Conservation (phyloP, 768 basidiomycete genomes). For the Ephemerocybe angulata region DNA sequence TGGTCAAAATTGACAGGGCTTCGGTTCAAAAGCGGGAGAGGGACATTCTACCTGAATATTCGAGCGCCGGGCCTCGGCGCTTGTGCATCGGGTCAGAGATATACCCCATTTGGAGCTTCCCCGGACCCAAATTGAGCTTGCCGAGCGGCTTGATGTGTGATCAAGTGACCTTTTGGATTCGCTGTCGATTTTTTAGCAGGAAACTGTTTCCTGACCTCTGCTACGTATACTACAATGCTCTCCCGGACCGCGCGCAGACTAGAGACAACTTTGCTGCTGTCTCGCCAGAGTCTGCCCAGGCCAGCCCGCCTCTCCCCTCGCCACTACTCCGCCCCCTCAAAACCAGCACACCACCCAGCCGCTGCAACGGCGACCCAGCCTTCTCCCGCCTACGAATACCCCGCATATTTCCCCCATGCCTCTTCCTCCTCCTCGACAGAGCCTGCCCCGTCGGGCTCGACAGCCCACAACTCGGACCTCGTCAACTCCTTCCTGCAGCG, state of each 20-base stretch:
- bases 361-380: slow-evolving; percentile 37
- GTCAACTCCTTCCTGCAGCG: slow-evolving; percentile 12
- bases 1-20: too few species aligned
- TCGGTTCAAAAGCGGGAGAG: too few species aligned
- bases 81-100: too few species aligned
- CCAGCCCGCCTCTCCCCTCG: slow-evolving; percentile 69
- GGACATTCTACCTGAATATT: too few species aligned
- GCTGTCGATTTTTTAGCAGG: background rate
- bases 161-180: background rate
- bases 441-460: slow-evolving; percentile 2
- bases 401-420: slow-evolving; percentile 31
- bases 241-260: slow-evolving; percentile 35
- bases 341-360: slow-evolving; percentile 51
- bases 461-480: slow-evolving; percentile 1
- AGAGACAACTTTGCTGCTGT: slow-evolving; percentile 52
- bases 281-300: slow-evolving; percentile 64
- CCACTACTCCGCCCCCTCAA: slow-evolving; percentile 65
- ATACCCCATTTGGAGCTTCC: too few species aligned
- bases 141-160: background rate
- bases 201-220: background rate
- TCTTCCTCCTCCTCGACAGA: background rate
- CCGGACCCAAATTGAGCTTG: background rate
- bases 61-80: too few species aligned
- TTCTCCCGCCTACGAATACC: slow-evolving; percentile 33
- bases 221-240: slow-evolving; percentile 30